Conservation (phyloP, 2,329 filamentous ascomycete genomes). For the Pleoardoris graminearum region DNA sequence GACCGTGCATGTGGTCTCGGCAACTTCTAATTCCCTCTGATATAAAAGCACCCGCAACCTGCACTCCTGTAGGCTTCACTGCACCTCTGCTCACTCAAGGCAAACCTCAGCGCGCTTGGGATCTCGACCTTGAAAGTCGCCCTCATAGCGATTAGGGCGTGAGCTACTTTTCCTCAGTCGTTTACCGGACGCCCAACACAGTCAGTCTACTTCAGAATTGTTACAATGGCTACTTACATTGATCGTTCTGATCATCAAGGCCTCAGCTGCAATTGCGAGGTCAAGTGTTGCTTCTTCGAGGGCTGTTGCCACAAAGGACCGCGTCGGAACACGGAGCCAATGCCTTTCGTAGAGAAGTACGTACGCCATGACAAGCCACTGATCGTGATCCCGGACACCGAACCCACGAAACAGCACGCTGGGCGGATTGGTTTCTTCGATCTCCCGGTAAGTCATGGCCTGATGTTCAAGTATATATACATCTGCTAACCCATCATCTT, state of each 20-base stretch:
- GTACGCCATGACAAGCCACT: not conserved
- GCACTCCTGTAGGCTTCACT: not conserved
- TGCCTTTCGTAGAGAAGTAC: not conserved
- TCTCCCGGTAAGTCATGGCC: not conserved
- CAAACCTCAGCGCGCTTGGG: too few species aligned
- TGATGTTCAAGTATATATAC: too few species aligned
- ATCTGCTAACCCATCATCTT: too few species aligned
- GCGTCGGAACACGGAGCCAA: not conserved
- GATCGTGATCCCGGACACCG: not conserved
- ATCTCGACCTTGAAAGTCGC: too few species aligned
- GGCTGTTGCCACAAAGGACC: not conserved
- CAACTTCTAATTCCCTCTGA: not conserved
- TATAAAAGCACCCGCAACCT: not conserved
- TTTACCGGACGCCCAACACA: too few species aligned
- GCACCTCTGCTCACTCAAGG: not conserved
- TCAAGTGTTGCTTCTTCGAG: conserved; percentile 7
- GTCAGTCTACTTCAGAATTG: too few species aligned
- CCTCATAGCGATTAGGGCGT: too few species aligned
- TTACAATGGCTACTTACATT: too few species aligned
- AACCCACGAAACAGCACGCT: not conserved
- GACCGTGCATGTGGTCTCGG: too few species aligned
- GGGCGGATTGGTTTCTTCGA: not conserved
- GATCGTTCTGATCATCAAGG: too few species aligned
- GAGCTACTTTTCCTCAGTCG: too few species aligned
- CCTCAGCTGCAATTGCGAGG: not conserved